Percentiles rank a stretch among this genome's conserved stretches.
Evolutionary conservation across 768 basidiomycete species (phyloP).

Genomic region (Macrocybe gigantea): DNA sequence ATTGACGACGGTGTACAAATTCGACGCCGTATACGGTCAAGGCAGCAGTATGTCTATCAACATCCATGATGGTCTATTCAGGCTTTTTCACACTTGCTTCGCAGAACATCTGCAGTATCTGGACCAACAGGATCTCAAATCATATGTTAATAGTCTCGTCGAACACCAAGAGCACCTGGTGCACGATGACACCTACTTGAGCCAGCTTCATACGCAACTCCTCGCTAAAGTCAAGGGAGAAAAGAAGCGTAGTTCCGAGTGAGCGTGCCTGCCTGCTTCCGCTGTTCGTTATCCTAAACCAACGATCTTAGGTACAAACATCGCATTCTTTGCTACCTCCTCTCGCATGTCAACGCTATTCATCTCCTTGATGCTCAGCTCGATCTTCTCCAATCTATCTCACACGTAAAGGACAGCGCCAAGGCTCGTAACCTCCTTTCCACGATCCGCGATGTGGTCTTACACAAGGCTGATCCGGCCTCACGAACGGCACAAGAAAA

Average conservation of each 20-base stretch:
- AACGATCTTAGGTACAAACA: constrained; percentile 52
- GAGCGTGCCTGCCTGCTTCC: constrained; percentile 16
- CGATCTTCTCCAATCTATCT: constrained; percentile 43
- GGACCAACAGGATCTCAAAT: constrained; percentile 54
- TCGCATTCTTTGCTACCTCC: constrained; percentile 66
- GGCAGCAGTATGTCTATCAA: constrained; percentile 39
- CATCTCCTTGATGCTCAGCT: constrained; percentile 41
- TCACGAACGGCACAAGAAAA: constrained; percentile 29
- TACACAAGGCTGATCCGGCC: constrained; percentile 11
- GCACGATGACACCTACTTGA: constrained; percentile 55
- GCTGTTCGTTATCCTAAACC: neutral
- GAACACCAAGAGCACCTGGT: constrained; percentile 48
- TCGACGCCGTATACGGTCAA: constrained; percentile 68
- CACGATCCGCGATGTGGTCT: constrained; percentile 32
- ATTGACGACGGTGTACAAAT: constrained; percentile 57
- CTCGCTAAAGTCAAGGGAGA: constrained; percentile 42
- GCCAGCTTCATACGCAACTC: constrained; percentile 54
- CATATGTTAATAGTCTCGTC: constrained; percentile 49
- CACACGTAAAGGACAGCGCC: constrained; percentile 39
- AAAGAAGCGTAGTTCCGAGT: constrained; percentile 50
- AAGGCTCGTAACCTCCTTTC: constrained; percentile 55
- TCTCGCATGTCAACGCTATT: constrained; percentile 73
- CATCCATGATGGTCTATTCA: neutral
- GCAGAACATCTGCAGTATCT: constrained; percentile 59
- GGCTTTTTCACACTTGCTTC: neutral